Conservation (phyloP, 2,329 filamentous ascomycete genomes). For the Colletotrichum filicis region DNA sequence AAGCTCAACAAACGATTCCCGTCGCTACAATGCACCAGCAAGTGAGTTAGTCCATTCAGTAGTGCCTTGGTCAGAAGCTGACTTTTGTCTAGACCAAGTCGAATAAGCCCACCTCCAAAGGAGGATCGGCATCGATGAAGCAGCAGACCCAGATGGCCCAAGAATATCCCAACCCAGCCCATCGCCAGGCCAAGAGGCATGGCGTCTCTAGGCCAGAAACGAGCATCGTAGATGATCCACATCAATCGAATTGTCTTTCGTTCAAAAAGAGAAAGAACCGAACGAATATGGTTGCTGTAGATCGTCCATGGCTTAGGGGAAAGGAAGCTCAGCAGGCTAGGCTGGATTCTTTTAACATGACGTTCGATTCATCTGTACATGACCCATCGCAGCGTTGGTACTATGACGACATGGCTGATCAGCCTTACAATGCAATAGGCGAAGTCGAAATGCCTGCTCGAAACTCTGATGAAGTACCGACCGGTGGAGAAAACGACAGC, state of each 20-base stretch:
- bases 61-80: background rate
- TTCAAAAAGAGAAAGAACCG: background rate
- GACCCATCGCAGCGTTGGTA: background rate
- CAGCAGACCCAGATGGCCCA: background rate
- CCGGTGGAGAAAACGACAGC: background rate
- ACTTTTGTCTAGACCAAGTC: background rate
- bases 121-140: background rate
- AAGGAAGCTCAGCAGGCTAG: background rate
- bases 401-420: background rate
- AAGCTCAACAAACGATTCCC: background rate
- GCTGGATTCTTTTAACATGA: background rate
- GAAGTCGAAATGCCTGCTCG: background rate
- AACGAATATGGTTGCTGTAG: background rate
- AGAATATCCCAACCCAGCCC: too few relatives aligned
- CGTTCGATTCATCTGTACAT: background rate
- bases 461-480: background rate
- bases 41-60: background rate
- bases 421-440: background rate
- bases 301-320: background rate
- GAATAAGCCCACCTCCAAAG: background rate
- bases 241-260: background rate
- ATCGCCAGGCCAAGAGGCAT: too few relatives aligned
- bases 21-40: background rate
- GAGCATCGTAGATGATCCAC: background rate
- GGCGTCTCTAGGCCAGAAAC: too few relatives aligned